Evolutionary conservation across 768 basidiomycete species (phyloP).

Genomic region (Podaxis sp.): DNA sequence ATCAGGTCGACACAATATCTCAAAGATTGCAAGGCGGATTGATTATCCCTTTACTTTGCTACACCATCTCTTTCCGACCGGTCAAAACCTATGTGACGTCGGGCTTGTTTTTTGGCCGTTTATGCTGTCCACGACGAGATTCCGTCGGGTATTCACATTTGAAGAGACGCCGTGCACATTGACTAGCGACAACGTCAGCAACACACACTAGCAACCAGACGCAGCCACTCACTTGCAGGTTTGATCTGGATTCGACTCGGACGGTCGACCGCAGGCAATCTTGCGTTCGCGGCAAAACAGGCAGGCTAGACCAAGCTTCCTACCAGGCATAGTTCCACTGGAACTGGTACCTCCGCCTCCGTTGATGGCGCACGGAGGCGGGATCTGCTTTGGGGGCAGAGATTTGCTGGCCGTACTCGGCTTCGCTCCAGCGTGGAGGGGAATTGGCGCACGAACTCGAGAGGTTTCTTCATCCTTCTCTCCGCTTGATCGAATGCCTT

Average conservation of each 20-base stretch:
- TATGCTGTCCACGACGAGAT: constrained; percentile 12
- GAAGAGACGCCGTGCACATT: constrained; percentile 12
- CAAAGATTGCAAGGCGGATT: too few species aligned
- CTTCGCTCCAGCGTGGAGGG: neutral
- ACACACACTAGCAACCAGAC: too few species aligned
- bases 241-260: constrained; percentile 9
- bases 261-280: constrained; percentile 16
- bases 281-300: constrained; percentile 17
- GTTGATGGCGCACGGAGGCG: neutral
- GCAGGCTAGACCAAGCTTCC: constrained; percentile 13
- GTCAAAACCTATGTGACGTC: neutral
- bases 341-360: neutral
- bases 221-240: constrained; percentile 9
- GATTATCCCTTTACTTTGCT: too few species aligned
- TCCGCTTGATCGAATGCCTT: neutral
- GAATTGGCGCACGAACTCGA: neutral
- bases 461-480: neutral
- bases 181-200: neutral
- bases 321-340: neutral
- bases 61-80: neutral
- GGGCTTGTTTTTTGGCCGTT: constrained; percentile 6
- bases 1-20: too few species aligned
- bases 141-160: constrained; percentile 12
- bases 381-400: constrained; percentile 2
- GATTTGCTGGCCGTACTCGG: neutral